Conservation (phyloP, 768 basidiomycete species). For the Phaeotremella skinneri region DNA sequence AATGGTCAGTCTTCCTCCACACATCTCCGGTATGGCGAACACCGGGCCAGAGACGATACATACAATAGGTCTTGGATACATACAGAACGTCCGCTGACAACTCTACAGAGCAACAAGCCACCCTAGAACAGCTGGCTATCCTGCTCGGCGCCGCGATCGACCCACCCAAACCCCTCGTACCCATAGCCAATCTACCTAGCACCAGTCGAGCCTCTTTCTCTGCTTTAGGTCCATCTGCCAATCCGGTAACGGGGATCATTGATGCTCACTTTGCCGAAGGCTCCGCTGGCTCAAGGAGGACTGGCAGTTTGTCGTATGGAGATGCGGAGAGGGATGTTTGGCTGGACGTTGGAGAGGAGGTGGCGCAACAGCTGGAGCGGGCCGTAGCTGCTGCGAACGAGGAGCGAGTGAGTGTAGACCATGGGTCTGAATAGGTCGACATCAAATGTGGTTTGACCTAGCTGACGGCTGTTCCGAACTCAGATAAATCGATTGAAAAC, state of each 20-base stretch:
- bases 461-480: constrained; percentile 1
- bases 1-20: constrained; percentile 27
- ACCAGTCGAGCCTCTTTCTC: constrained; percentile 28
- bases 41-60: constrained; percentile 5
- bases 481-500: constrained; percentile 33
- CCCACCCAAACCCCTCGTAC: constrained; percentile 51
- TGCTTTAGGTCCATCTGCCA: constrained; percentile 48
- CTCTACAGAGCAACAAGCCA: constrained; percentile 64
- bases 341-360: constrained; percentile 35
- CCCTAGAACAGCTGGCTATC: constrained; percentile 76
- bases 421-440: constrained; percentile 11
- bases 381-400: constrained; percentile 24
- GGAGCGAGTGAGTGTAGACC: constrained; percentile 29
- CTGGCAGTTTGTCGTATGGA: background rate
- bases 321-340: constrained; percentile 14
- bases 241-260: too few species aligned
- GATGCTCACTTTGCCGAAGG: too few species aligned
- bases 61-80: too few species aligned
- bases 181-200: constrained; percentile 30
- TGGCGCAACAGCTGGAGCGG: constrained; percentile 24
- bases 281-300: too few species aligned
- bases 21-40: background rate
- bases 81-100: constrained; percentile 56
- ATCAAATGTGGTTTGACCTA: background rate
- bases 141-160: constrained; percentile 76